Percentiles rank a stretch among this genome's conserved stretches.
phyloP scores from a whole-genome alignment of 1,284 basidiomycete species.

The Apiotrichum sp. region DNA sequence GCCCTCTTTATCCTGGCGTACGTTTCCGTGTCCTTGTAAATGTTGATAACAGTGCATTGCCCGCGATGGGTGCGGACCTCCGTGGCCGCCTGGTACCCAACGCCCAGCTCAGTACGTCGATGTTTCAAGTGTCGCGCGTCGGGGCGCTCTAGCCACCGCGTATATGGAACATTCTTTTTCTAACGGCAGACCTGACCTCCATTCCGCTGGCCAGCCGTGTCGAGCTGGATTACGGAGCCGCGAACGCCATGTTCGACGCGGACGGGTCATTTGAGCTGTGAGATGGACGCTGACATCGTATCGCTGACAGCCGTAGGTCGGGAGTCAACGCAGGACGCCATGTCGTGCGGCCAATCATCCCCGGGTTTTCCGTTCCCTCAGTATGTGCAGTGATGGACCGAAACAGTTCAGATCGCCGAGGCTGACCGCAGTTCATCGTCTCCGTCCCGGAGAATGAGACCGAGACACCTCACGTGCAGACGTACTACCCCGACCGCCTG shows the following conservation, averaged over 20 bases:
- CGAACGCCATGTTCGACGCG: slow-evolving; percentile 22
- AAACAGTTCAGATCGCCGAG: neutral
- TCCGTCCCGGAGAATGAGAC: slow-evolving; percentile 13
- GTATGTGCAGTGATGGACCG: slow-evolving; percentile 14
- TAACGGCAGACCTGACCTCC: slow-evolving; percentile 3
- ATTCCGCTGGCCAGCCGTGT: slow-evolving; percentile 27
- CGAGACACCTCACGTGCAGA: slow-evolving; percentile 49
- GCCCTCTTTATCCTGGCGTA: slow-evolving; percentile 5
- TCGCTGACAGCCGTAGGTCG: neutral
- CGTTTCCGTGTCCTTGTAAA: neutral
- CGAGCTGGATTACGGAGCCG: slow-evolving; percentile 26
- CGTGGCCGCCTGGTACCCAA: slow-evolving; percentile 1
- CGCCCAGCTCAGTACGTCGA: neutral
- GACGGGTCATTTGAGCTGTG: slow-evolving; percentile 39
- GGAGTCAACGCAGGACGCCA: slow-evolving; percentile 9
- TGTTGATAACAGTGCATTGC: neutral
- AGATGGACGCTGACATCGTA: neutral
- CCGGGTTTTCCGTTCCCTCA: slow-evolving; percentile 27
- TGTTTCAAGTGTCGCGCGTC: too few relatives aligned
- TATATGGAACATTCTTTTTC: neutral
- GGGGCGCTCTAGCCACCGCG: too few relatives aligned
- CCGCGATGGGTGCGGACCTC: slow-evolving; percentile 1
- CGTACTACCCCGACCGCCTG: slow-evolving; percentile 59
- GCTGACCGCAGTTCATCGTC: slow-evolving; percentile 23
- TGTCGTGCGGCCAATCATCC: slow-evolving; percentile 30